Conservation (phyloP, 352 stramenopile genomes). For the Phytophthora citricola region DNA sequence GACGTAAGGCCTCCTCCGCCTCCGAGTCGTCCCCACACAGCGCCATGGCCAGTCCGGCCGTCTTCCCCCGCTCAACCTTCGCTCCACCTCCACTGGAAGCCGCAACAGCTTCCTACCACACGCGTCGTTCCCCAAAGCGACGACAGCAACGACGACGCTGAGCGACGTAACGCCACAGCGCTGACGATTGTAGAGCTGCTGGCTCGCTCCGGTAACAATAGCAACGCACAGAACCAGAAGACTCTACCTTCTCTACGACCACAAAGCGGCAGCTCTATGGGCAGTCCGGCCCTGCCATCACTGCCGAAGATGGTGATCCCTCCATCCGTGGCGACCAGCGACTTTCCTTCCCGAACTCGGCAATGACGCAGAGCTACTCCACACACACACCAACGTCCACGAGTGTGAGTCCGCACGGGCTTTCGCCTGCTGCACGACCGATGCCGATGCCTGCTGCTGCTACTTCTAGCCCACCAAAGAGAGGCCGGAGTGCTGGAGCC, state of each 20-base stretch:
- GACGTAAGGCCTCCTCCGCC: slow-evolving; percentile 18
- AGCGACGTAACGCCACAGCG: slow-evolving; percentile 45
- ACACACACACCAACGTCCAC: slow-evolving; percentile 17
- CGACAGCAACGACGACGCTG: slow-evolving; percentile 38
- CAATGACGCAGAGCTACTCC: slow-evolving; percentile 2
- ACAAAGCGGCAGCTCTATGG: slow-evolving; percentile 11
- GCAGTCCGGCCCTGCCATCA: slow-evolving; percentile 33
- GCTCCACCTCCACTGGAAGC: slow-evolving; percentile 17
- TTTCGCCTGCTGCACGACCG: slow-evolving; percentile 16
- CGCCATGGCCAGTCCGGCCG: slow-evolving; percentile 23
- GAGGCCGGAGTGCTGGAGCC: slow-evolving; percentile 4
- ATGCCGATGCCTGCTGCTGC: slow-evolving; percentile 9
- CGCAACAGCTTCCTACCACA: slow-evolving; percentile 22
- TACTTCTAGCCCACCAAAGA: slow-evolving; percentile 24
- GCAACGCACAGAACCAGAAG: slow-evolving; percentile 21
- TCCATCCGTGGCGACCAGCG: slow-evolving; percentile 29
- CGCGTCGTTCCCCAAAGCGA: slow-evolving; percentile 30
- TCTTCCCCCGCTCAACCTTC: slow-evolving; percentile 37
- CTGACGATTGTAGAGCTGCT: slow-evolving; percentile 52
- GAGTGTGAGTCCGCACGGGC: slow-evolving; percentile 11
- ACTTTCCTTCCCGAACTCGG: slow-evolving; percentile 28
- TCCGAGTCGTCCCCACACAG: slow-evolving; percentile 8
- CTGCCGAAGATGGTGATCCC: slow-evolving; percentile 48
- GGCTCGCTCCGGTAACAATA: slow-evolving; percentile 18
- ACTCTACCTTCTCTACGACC: slow-evolving; percentile 33